Conservation (phyloP, 495 filamentous ascomycete genomes). For the Achaetomiella virescens region DNA sequence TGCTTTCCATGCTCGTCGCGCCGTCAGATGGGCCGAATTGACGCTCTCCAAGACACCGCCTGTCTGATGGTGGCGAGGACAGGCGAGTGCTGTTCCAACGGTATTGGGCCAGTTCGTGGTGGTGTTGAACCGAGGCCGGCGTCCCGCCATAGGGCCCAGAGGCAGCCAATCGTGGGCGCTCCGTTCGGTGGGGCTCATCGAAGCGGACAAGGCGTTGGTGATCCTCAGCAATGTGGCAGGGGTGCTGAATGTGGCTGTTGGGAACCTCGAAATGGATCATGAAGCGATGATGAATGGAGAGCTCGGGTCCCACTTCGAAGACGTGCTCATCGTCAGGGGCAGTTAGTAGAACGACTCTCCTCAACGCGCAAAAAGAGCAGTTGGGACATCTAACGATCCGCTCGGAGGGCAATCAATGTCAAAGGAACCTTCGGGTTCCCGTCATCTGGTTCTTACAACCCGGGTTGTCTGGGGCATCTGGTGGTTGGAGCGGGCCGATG, state of each 20-base stretch:
- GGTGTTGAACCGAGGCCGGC: neutral
- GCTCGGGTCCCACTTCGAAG: too few relatives aligned
- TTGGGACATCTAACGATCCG: too few relatives aligned
- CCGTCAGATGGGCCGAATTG: slow-evolving; percentile 1
- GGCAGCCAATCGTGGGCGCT: slow-evolving; percentile 1
- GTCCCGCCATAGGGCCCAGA: neutral
- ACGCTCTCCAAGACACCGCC: neutral
- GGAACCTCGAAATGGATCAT: too few relatives aligned
- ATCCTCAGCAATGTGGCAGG: neutral
- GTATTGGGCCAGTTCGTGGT: neutral
- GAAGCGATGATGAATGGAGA: too few relatives aligned
- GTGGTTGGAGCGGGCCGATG: too few relatives aligned
- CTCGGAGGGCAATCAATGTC: too few relatives aligned
- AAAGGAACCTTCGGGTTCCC: too few relatives aligned
- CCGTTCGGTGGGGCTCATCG: neutral
- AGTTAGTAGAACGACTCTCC: too few relatives aligned
- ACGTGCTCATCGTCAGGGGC: too few relatives aligned
- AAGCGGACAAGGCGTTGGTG: neutral
- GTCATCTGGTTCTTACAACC: too few relatives aligned
- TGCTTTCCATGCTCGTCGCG: slow-evolving; percentile 11
- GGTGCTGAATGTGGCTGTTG: neutral
- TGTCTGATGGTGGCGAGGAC: neutral
- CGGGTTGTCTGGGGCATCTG: neutral
- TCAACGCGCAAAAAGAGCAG: too few relatives aligned
- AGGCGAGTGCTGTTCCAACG: neutral